Conservation (phyloP, 495 filamentous ascomycete species). For the Daldinia bambusicola region DNA sequence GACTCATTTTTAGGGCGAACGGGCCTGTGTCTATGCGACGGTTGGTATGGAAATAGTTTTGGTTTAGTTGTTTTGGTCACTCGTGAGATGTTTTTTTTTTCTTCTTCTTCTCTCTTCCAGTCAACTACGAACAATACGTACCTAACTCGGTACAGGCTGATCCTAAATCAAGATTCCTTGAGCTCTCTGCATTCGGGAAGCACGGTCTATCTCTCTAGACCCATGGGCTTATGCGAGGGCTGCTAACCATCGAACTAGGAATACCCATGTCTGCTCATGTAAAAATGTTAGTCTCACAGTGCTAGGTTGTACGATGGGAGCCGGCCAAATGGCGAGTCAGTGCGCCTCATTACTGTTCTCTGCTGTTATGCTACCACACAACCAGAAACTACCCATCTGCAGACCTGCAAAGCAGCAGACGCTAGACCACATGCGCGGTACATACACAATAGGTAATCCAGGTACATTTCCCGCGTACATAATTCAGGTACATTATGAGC, state of each 20-base stretch:
- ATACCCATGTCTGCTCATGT: slow-evolving; percentile 31
- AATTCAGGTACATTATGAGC: slow-evolving; percentile 44
- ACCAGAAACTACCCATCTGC: slow-evolving; percentile 13
- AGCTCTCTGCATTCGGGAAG: slow-evolving; percentile 44
- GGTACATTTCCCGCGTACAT: too few species aligned
- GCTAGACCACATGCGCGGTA: slow-evolving; percentile 31
- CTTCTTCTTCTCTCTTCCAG: not conserved
- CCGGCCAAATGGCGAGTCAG: slow-evolving; percentile 28
- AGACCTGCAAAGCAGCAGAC: slow-evolving; percentile 33
- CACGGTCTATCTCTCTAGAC: slow-evolving; percentile 32
- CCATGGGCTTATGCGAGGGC: slow-evolving; percentile 42
- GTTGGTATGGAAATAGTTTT: slow-evolving; percentile 37
- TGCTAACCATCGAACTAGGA: slow-evolving; percentile 38
- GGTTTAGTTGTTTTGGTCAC: slow-evolving; percentile 28
- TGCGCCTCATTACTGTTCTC: slow-evolving; percentile 40
- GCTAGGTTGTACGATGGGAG: slow-evolving; percentile 14
- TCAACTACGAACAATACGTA: too few species aligned
- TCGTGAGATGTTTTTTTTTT: slow-evolving; percentile 34
- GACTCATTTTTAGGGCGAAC: slow-evolving; percentile 11
- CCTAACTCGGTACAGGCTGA: slow-evolving; percentile 19
- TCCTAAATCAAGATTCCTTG: slow-evolving; percentile 44
- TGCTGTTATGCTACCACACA: slow-evolving; percentile 23
- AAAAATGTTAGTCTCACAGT: slow-evolving; percentile 35
- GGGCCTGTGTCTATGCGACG: slow-evolving; percentile 5
- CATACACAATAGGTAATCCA: slow-evolving; percentile 45